Evolutionary conservation across 2,329 filamentous ascomycete species (phyloP), one percentile per base, ranked within the genome.

Genomic region (Dothideomycetidae sp.): DNA sequence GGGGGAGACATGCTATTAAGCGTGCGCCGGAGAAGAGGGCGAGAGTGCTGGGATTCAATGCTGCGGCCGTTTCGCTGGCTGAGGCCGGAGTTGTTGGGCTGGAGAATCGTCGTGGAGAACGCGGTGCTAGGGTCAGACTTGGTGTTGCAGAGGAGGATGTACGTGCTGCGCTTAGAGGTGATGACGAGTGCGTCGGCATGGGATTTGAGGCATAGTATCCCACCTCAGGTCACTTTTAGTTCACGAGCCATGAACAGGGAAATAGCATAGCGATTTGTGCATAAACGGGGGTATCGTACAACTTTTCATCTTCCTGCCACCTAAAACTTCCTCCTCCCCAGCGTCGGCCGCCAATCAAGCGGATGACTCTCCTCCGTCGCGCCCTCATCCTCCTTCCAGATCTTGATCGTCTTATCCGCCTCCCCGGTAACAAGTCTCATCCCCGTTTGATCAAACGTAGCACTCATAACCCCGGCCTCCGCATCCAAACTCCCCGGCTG

Each of bases 401-500:
- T 75, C 71, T 98, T 96, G 37, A 42, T 93, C 0, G 86, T 93
- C 70, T 98, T 98, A 57, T 98, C 90, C 4, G 85, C 83, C 61
- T 98, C 90, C 31, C 92, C 92, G 13, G 81, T 86, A 45, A 98
- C 93, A 49, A 98, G 65, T 48, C 90, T 73, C 52, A 94, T 54
- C 0, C 90, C 90, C 0, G 86, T 93, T 42, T 72, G 73, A 53
- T 98, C 90, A 54, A 93, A 98, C 0, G 79, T 93, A 10, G 82
- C 85, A 53, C 81, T 83, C 79, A 98, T 93, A 48, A 98, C 75
- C 37, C 92, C 92, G 4, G 84, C 78, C 61, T 98, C 90, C 4
- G 90, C 90, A 51, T 96, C 86, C 15, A 98, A 64, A 12, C 82
- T 92, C 34, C 90, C 90, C 0, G 90, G 90, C 57, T 98, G 90